Evolutionary conservation across 2,329 filamentous ascomycete species (phyloP), one percentile per base, ranked within the genome.

Genomic region (Penicillium sclerotiorum): DNA sequence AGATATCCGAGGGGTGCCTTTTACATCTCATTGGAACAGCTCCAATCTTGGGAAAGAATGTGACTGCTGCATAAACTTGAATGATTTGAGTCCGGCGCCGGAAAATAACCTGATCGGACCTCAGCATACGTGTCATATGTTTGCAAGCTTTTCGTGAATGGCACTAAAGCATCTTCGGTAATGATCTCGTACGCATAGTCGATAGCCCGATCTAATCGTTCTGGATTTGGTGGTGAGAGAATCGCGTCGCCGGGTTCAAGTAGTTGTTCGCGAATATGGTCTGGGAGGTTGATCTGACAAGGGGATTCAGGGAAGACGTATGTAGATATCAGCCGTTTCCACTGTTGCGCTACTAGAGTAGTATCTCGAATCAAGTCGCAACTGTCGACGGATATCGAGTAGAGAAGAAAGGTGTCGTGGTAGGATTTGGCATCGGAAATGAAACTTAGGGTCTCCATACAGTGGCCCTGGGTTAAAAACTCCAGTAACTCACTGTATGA

Each of bases 121-220:
- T n/a, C n/a, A 28, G 25, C 25, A 28, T 28, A 28, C 25, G 25
- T 28, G 25, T 28, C 25, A 7, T 28, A 7, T 28, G 25, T 28
- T 7, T 32, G 15, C 11, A 47, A 40, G 35, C 44, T 47, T 47
- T 17, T 47, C 8, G 38, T 40, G 35, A 47, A 47, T 5, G 44
- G 44, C 13, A 40, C 25, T 25, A 47, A 47, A 9, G 28, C 35
- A 38, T 40, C 36, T 33, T 47, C 23, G 32, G 35, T 47, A 9
- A 47, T 12, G 11, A 47, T 39, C 38, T 47, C 44, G 30, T 47
- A 47, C 23, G 44, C 44, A 47, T 47, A 35, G 30, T 47, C 23
- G 11, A 39, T n/a, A 18, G 44, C 44, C 22, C 18, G 38, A 35
- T 25, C 20, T 33, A 47, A 39, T 40, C 22, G 44, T 32, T 47